Evolutionary conservation across 306 rosid genomes (phyloP), one percentile per base, ranked within the genome.

Genomic region (Amphicarpaea edgeworthii): DNA sequence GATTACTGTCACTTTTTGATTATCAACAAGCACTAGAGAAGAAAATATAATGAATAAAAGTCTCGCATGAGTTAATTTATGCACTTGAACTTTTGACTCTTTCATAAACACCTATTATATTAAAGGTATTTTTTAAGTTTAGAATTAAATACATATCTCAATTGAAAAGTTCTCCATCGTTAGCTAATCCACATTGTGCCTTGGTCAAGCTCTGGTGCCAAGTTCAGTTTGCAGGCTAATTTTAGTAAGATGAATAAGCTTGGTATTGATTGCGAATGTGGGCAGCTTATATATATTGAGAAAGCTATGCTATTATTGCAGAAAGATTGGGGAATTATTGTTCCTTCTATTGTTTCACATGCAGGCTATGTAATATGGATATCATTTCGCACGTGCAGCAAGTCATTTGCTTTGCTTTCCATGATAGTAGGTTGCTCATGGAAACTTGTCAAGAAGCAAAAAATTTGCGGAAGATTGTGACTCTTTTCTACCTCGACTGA

Each of bases 361-460:
- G 93, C 93, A 92, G 98, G 97, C 60, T 96, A 65, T 96, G 99
- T 82, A 96, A 96, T 72, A 90, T 89, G 99, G 92, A 96, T 89
- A 96, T 96, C 88, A 91, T 96, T 83, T 87, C 96, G 19, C 96
- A 89, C 15, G 99, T 96, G 77, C 99, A 93, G 70, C 99, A 96
- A 88, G 97, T 96, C 74, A 96, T 96, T 72, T 96, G 99, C 90
- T 96, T 96, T 80, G 99, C 97, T 12, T 96, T 96, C 81, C 99
- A 96, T 77, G 99, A 96, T 67, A 92, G 98, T 85, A 87, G 83
- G 84, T 86, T 96, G 91, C 96, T 96, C 59, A 93, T 96, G 99
- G 98, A 96, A 89, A 96, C 99, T 61, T 96, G 99, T 87, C 99
- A 87, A 81, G 99, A 96, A 82, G 99, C 99, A 3, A 93, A 90